phyloP scores from a whole-genome alignment of 2,329 filamentous ascomycete genomes.

The Alternaria solani region DNA sequence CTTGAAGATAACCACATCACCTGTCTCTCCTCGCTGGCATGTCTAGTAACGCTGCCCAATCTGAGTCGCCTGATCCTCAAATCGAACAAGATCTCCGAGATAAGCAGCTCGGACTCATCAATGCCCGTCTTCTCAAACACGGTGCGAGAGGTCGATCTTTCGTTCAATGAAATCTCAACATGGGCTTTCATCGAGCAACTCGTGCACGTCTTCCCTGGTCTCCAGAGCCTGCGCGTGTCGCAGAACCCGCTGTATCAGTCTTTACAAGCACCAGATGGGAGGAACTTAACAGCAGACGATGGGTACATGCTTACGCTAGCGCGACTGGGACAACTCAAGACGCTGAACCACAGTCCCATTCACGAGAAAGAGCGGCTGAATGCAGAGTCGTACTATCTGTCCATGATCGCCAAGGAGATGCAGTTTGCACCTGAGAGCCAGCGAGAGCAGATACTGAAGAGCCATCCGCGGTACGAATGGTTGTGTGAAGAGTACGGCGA shows the following conservation, averaged over 20 bases:
- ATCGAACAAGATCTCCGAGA: constrained; percentile 71
- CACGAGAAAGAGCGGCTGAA: constrained; percentile 79
- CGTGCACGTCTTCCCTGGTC: constrained; percentile 71
- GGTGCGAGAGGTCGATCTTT: constrained; percentile 54
- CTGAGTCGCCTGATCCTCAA: constrained; percentile 69
- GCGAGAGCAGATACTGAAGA: constrained; percentile 61
- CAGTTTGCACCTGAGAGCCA: constrained; percentile 65
- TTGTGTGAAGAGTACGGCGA: constrained; percentile 80
- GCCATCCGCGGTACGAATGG: constrained; percentile 75
- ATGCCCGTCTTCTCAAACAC: constrained; percentile 41
- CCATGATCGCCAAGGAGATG: constrained; percentile 79
- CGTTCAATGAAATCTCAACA: constrained; percentile 57
- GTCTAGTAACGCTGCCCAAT: constrained; percentile 66
- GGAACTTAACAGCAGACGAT: constrained; percentile 70
- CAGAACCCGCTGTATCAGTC: constrained; percentile 84
- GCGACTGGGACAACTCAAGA: constrained; percentile 71
- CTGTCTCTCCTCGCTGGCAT: constrained; percentile 64
- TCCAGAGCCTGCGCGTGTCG: constrained; percentile 78
- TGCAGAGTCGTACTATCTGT: constrained; percentile 93
- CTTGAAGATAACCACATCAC: constrained; percentile 77
- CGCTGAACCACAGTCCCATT: constrained; percentile 76
- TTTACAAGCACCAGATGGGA: constrained; percentile 54
- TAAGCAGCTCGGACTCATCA: constrained; percentile 31
- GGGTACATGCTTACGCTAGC: constrained; percentile 89
- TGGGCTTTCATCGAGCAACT: constrained; percentile 81